phyloP scores from a whole-genome alignment of 1,139 yeast genomes.

The Debaryomyces singareniensis region DNA sequence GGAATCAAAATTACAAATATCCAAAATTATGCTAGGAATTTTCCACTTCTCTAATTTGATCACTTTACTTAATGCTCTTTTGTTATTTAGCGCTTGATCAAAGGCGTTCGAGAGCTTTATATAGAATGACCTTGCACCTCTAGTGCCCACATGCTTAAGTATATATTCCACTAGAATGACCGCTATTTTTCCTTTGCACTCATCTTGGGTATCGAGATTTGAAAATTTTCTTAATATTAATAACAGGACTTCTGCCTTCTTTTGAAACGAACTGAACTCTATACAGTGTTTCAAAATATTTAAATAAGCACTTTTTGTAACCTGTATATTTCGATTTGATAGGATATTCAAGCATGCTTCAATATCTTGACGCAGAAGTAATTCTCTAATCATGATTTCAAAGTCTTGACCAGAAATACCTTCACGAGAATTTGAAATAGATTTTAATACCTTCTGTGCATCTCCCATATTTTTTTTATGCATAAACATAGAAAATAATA shows the following conservation, averaged over 20 bases:
- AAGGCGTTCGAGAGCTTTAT: neutral
- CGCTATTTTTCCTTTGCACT: constrained; percentile 7
- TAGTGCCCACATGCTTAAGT: constrained; percentile 7
- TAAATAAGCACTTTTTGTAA: constrained; percentile 21
- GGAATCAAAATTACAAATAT: neutral
- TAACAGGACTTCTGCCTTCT: constrained; percentile 7
- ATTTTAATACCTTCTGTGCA: constrained; percentile 23
- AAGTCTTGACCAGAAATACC: constrained; percentile 23
- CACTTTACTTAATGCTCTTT: neutral
- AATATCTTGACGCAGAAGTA: constrained; percentile 19
- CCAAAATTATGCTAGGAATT: constrained; percentile 9
- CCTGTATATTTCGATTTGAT: constrained; percentile 11
- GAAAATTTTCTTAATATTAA: constrained; percentile 8
- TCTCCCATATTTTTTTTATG: constrained; percentile 20
- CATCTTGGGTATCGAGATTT: constrained; percentile 8
- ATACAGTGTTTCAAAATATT: constrained; percentile 15
- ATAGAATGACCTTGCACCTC: constrained; percentile 9
- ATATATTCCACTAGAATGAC: constrained; percentile 7
- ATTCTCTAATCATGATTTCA: constrained; percentile 18
- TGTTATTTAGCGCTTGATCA: neutral
- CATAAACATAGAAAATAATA: constrained; percentile 26
- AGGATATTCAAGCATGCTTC: constrained; percentile 19
- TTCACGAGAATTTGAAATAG: constrained; percentile 22
- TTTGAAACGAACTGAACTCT: constrained; percentile 1
- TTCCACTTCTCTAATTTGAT: constrained; percentile 7